These are phyloP conservation scores for Pelargonium nanum DNA, from an alignment of 345 rosid genomes.

Conservation along the genomic window DNA sequence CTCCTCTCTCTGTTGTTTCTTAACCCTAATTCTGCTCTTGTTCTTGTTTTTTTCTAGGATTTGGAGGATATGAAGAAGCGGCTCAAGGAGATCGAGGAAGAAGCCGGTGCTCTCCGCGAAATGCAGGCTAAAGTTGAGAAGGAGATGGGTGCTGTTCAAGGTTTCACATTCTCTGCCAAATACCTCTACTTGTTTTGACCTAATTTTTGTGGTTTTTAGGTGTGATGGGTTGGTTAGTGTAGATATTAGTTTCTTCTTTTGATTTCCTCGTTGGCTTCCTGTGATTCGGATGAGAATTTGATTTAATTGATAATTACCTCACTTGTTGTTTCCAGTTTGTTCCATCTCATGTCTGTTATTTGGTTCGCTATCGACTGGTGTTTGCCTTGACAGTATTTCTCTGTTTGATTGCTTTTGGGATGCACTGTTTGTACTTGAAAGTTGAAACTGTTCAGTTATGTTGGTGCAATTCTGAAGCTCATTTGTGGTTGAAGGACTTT, in stretches of 20 bases:
- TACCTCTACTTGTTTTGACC: background rate
- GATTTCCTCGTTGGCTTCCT: background rate
- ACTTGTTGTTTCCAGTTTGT: no score
- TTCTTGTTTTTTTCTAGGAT: conserved; percentile 34
- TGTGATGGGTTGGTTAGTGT: no score
- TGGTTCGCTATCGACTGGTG: no score
- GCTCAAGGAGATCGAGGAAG: conserved; percentile 91
- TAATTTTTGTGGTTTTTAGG: background rate
- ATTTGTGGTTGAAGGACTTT: no score
- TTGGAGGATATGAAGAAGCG: conserved; percentile 98
- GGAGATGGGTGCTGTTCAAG: conserved; percentile 96
- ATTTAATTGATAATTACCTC: no score
- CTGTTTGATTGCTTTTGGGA: no score
- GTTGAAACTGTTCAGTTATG: no score
- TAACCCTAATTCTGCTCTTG: background rate
- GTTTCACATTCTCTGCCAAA: conserved; percentile 15
- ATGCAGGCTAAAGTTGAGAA: conserved; percentile 99
- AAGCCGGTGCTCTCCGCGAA: conserved; percentile 96
- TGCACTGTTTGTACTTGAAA: no score
- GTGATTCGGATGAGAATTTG: no score
- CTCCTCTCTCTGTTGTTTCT: conserved; percentile 3
- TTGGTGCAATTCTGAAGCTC: no score
- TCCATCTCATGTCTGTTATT: no score
- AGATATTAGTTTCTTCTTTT: background rate
- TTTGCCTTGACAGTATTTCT: no score